A percentile compares a stretch with the other conserved stretches of the same genome.
phyloP scores from a whole-genome alignment of 2,329 filamentous ascomycete genomes.

The Xylariaceae sp. region DNA sequence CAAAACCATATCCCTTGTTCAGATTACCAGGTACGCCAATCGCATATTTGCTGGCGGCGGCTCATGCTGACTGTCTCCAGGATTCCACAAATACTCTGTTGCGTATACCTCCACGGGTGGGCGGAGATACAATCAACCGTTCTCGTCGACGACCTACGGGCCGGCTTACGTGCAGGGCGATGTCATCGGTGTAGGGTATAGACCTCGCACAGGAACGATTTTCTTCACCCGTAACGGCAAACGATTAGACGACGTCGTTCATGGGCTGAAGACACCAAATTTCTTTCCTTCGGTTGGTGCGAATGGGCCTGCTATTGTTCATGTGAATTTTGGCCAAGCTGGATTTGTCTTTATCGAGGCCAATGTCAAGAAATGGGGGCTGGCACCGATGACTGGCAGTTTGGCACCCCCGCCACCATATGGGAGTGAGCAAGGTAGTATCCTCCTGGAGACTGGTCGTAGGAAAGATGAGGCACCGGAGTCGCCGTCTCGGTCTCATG shows the following conservation, averaged over 20 bases:
- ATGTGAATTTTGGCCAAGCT: conserved; percentile 97
- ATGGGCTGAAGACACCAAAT: conserved; percentile 91
- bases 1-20: conserved; percentile 95
- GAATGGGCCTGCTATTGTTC: conserved; percentile 86
- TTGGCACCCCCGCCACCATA: conserved; percentile 94
- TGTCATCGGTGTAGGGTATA: conserved; percentile 92
- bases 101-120: conserved; percentile 87
- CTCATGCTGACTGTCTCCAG: conserved; percentile 41
- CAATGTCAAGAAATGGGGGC: conserved; percentile 99
- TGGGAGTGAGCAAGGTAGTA: conserved; percentile 94
- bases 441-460: conserved; percentile 82
- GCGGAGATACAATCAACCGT: conserved; percentile 90
- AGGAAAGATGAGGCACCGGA: conserved; percentile 54
- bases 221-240: conserved; percentile 99
- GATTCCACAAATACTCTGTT: conserved; percentile 88
- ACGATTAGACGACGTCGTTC: conserved; percentile 89
- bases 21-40: conserved; percentile 74
- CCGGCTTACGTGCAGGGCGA: conserved; percentile 88
- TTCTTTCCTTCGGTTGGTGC: conserved; percentile 98
- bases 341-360: conserved; percentile 99
- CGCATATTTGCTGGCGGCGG: conserved; percentile 1
- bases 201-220: conserved; percentile 87
- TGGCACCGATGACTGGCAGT: conserved; percentile 93
- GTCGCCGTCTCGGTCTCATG: conserved; percentile 42
- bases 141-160: conserved; percentile 74